Base-by-base conservation (phyloP, 805 yeast genomes). In the Naumovozyma dairenensis region DNA sequence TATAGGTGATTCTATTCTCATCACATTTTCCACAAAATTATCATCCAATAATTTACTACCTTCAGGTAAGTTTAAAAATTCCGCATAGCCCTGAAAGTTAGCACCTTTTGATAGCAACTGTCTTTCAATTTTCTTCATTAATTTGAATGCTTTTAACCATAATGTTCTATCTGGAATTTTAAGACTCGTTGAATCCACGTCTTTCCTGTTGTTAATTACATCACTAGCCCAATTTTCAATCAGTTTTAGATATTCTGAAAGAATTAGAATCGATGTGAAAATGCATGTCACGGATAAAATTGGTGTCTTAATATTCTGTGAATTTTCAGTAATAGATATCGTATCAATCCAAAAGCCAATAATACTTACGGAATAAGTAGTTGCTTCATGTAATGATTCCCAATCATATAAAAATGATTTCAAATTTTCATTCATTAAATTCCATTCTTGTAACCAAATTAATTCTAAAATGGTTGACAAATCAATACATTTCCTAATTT, bases 221-320 rank as follows among this genome's bases (percentile, higher is more conserved):
- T 12, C 45, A 29, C 16, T 38, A 2, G 74, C 29, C 32, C 43
- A 38, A 6, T 28, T 16, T 34, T 81, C 92, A 15, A 78, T 61
- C 4, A 67, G 59, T 36, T 67, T 65, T 42, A 80, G 55, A 45
- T 76, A 77, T 42, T 77, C 82, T 3, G 84, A 73, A 37, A 79
- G 65, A 28, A 80, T 61, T 37, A 80, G 56, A 9, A 76, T 59
- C 1, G 85, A 0, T 17, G 43, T 35, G 48, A 78, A 78, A 18
- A 79, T 67, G 50, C 85, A 77, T 1, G 85, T 75, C 20, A 80
- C 68, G 47, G 81, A 77, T 53, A 78, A 80, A 18, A 80, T 80
- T 1, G 92, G 92, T 0, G 89, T 79, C 42, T 85, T 63, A 21
- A 79, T 67, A 3, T 37, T 24, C 15, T 28, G 77, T 1, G 80